Percentiles rank a stretch among this genome's conserved stretches.
Evolutionary conservation across 2,329 filamentous ascomycete species (phyloP).

Genomic region (Sclerotinia minor): DNA sequence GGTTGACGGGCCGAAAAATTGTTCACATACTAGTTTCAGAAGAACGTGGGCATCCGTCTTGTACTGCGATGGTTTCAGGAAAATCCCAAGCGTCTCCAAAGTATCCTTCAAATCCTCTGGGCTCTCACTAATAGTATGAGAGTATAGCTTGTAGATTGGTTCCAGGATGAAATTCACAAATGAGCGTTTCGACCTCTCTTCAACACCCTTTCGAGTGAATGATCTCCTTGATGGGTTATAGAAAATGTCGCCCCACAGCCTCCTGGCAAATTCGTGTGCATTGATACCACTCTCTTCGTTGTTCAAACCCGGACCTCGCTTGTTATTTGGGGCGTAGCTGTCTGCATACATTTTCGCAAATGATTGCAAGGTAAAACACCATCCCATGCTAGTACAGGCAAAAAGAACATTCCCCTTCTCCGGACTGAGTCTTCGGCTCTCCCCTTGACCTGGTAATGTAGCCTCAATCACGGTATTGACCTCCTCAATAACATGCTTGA

Average conservation of each 20-base stretch:
- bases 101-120: conserved; percentile 81
- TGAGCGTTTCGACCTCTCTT: conserved; percentile 76
- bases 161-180: conserved; percentile 96
- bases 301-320: conserved; percentile 45
- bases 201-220: conserved; percentile 84
- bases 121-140: conserved; percentile 88
- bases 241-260: conserved; percentile 96
- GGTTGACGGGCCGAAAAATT: conserved; percentile 88
- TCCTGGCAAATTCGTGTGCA: conserved; percentile 74
- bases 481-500: conserved; percentile 98
- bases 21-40: conserved; percentile 84
- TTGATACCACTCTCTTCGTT: conserved; percentile 57
- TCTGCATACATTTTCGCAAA: conserved; percentile 97
- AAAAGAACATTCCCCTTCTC: conserved; percentile 99
- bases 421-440: conserved; percentile 79
- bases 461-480: conserved; percentile 95
- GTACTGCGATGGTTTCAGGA: conserved; percentile 88
- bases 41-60: conserved; percentile 86
- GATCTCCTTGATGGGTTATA: conserved; percentile 89
- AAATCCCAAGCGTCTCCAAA: conserved; percentile 75
- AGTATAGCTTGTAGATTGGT: conserved; percentile 96
- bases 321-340: conserved; percentile 57
- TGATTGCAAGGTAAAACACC: conserved; percentile 92
- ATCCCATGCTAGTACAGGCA: conserved; percentile 87
- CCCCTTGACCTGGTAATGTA: conserved; percentile 77